Conservation (phyloP, 306 rosid genomes). For the Vigna unguiculata region DNA sequence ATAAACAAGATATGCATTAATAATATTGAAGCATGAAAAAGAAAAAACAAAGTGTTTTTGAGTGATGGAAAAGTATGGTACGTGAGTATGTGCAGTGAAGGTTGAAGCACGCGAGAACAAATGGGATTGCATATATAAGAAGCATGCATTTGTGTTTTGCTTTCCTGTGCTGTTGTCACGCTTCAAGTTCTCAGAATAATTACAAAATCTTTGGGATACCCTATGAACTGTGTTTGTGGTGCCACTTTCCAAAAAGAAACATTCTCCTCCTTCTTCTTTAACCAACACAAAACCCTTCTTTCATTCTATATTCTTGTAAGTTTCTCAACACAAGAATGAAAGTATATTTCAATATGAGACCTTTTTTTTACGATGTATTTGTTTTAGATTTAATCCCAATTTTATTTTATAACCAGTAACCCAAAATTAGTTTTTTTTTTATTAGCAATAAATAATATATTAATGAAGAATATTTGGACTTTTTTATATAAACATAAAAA, state of each 20-base stretch:
- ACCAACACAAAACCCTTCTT: background rate
- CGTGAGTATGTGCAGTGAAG: constrained; percentile 34
- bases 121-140: background rate
- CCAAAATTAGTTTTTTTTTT: no score
- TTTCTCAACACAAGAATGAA: background rate
- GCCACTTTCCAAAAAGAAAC: constrained; percentile 29
- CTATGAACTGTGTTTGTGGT: background rate
- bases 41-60: background rate
- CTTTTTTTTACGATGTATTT: no score
- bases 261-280: constrained; percentile 17
- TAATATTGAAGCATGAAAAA: no score
- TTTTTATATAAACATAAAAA: no score
- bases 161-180: constrained; percentile 41
- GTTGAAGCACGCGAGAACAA: constrained; percentile 31
- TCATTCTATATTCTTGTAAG: background rate
- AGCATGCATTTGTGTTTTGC: constrained; percentile 8
- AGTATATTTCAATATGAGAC: background rate
- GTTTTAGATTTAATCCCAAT: no score
- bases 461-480: no score
- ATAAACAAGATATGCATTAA: background rate
- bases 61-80: constrained; percentile 5
- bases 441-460: no score
- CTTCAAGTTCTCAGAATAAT: constrained; percentile 20
- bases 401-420: no score
- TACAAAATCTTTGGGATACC: constrained; percentile 2